Conservation (phyloP, 176 grass and related monocot genomes). For the Cenchrus purpureus region DNA sequence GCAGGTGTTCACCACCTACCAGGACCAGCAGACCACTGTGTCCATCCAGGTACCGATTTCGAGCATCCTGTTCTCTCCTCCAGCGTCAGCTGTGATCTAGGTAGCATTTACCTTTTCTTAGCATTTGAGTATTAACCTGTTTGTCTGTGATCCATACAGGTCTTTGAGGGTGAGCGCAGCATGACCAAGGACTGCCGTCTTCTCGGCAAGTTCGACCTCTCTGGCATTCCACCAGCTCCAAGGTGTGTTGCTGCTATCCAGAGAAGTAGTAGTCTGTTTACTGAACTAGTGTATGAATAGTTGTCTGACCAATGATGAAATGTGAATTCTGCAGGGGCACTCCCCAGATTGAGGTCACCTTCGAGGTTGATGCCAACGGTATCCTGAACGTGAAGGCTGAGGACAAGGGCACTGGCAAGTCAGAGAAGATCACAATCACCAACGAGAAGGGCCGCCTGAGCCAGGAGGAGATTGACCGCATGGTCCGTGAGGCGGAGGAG, state of each 20-base stretch:
- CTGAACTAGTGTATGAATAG: background rate
- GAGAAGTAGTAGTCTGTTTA: background rate
- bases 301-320: background rate
- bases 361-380: slow-evolving; percentile 73
- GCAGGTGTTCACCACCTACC: slow-evolving; percentile 78
- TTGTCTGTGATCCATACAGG: slow-evolving; percentile 14
- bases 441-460: slow-evolving; percentile 78
- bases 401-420: slow-evolving; percentile 73
- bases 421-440: slow-evolving; percentile 80
- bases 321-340: slow-evolving; percentile 44
- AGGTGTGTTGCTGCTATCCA: slow-evolving; percentile 42
- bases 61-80: background rate
- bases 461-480: slow-evolving; percentile 82
- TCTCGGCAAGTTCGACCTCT: slow-evolving; percentile 75
- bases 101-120: too few relatives aligned
- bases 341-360: slow-evolving; percentile 70
- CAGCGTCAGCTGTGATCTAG: background rate
- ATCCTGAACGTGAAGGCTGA: slow-evolving; percentile 70
- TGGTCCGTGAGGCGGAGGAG: slow-evolving; percentile 72
- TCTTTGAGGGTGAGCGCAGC: slow-evolving; percentile 78
- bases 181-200: slow-evolving; percentile 84
- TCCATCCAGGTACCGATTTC: slow-evolving; percentile 63
- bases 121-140: background rate
- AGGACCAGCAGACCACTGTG: slow-evolving; percentile 74
- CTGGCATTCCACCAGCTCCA: slow-evolving; percentile 56